Evolutionary conservation across 176 grass and related monocot species (phyloP), one percentile per base, ranked within the genome.

Genomic region (Juncus inflexus): DNA sequence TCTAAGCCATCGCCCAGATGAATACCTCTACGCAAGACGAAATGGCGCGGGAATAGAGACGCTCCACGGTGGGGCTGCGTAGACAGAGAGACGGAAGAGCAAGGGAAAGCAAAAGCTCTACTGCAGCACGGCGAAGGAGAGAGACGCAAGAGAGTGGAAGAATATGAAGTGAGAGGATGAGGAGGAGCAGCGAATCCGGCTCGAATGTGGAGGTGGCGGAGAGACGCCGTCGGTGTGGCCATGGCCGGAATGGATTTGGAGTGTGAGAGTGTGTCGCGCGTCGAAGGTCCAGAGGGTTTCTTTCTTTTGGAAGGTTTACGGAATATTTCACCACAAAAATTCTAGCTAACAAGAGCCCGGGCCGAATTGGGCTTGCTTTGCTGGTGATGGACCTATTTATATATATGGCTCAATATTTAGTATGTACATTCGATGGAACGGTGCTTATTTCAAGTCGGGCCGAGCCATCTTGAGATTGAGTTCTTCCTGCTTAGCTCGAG

Each of bases 141-240:
- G 67, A 70, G 53, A 40, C 42, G 41, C 15, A 57, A 55, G 10
- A n/a, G 40, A 45, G 14, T 42, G 38, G 67, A 70, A 12, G 51
- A 69, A 69, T 15, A 69, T 35, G 35, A 56, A 41, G 66, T n/a
- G 13, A 14, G 55, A 13, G 65, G 45, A n/a, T n/a, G n/a, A 66
- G 43, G 9, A 43, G 6, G 16, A 4, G 54, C 40, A 4, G 54
- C 28, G 67, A 54, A 37, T 10, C 3, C 37, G 13, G 40, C 67
- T 42, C 19, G 54, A 5, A 71, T 37, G 39, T 52, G 67, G 67
- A 71, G 54, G 15, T 45, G 67, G 53, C 37, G 37, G 67, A 71
- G 67, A 52, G 67, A 52, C 67, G 53, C 67, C 67, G 61, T 64
- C 35, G 67, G 52, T 13, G 67, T 58, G 54, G 67, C 67, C 67